Evolutionary conservation across 257 asterid genomes (phyloP).

Genomic region (Coffea eugenioides): DNA sequence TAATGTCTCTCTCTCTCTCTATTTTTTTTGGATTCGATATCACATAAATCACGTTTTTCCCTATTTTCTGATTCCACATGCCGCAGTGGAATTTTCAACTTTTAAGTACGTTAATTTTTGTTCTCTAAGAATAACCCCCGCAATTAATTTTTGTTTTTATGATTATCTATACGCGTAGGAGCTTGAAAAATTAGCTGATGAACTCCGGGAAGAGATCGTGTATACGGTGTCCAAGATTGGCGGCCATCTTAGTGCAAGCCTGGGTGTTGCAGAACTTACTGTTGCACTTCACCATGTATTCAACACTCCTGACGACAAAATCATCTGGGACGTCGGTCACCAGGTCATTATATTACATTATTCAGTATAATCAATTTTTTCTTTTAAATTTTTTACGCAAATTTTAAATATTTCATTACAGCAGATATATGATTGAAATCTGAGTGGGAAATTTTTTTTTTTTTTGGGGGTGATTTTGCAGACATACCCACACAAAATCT

Average conservation of each 20-base stretch:
- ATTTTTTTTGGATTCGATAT: neutral
- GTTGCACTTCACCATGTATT: conserved; percentile 77
- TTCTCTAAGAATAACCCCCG: neutral
- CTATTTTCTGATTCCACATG: neutral
- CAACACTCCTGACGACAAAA: conserved; percentile 61
- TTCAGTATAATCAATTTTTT: neutral
- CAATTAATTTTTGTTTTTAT: neutral
- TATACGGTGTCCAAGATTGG: conserved; percentile 63
- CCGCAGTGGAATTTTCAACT: neutral
- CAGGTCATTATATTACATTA: conserved; percentile 36
- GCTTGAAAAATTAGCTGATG: conserved; percentile 45
- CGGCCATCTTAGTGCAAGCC: conserved; percentile 63
- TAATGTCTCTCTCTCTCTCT: neutral
- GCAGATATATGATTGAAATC: neutral
- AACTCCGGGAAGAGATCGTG: conserved; percentile 61
- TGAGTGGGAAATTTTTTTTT: neutral
- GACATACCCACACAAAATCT: conserved; percentile 67
- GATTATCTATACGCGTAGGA: conserved; percentile 29
- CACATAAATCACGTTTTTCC: too few relatives aligned
- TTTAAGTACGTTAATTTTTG: neutral
- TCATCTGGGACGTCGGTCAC: conserved; percentile 84
- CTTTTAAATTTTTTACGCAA: neutral
- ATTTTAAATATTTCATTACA: too few relatives aligned
- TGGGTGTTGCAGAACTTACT: conserved; percentile 66
- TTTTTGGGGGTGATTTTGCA: conserved; percentile 6